Percentiles rank a stretch among this genome's conserved stretches.
These are phyloP conservation scores for Amanita pseudoporphyria DNA, from an alignment of 768 basidiomycete genomes.

Conservation along the genomic window DNA sequence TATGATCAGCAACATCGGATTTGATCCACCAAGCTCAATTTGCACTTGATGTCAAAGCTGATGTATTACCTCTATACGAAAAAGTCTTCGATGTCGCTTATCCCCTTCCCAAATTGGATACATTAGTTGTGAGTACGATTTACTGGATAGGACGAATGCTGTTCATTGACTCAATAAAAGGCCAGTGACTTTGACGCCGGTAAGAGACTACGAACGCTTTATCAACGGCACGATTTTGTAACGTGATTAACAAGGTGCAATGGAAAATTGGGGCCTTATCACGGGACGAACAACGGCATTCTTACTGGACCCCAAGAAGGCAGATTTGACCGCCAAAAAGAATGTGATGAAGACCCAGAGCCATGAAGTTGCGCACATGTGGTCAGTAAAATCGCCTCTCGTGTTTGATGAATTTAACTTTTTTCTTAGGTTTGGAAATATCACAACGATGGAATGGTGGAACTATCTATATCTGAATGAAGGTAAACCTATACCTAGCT, in stretches of 20 bases:
- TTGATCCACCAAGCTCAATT: conserved; percentile 78
- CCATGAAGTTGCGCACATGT: conserved; percentile 86
- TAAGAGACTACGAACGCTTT: conserved; percentile 14
- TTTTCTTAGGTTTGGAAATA: conserved; percentile 69
- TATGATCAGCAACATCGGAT: conserved; percentile 59
- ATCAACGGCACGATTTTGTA: conserved; percentile 1
- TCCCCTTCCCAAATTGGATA: conserved; percentile 91
- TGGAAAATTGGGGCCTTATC: conserved; percentile 96
- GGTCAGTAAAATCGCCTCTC: conserved; percentile 27
- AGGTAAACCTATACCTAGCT: conserved; percentile 29
- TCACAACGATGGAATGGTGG: conserved; percentile 94
- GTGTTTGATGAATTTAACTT: neutral
- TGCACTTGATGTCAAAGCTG: conserved; percentile 78
- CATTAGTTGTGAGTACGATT: conserved; percentile 54
- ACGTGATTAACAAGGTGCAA: conserved; percentile 40
- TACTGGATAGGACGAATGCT: neutral
- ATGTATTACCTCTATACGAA: conserved; percentile 85
- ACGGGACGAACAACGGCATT: conserved; percentile 80
- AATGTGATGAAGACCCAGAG: conserved; percentile 67
- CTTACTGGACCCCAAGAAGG: conserved; percentile 67
- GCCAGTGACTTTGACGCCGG: conserved; percentile 87
- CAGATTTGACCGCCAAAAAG: conserved; percentile 68
- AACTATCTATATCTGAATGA: conserved; percentile 77
- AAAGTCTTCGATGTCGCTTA: conserved; percentile 87
- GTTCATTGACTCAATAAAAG: conserved; percentile 18